Evolutionary conservation across 2,329 filamentous ascomycete species (phyloP).

Genomic region (Diplodia mutila): DNA sequence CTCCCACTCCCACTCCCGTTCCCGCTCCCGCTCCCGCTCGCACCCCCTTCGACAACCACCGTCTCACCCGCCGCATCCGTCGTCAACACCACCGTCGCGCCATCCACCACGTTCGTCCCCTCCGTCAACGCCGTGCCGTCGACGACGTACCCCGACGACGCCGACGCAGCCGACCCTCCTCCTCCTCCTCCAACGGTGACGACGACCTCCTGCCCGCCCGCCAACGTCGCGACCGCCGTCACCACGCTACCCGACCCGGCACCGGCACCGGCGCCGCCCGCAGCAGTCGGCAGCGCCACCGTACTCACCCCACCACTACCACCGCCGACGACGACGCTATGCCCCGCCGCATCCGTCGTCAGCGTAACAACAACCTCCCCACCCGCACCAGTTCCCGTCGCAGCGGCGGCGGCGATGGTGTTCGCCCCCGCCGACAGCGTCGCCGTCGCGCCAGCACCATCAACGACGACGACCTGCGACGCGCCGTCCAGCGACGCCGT

Average conservation of each 20-base stretch:
- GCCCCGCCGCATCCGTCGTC: background rate
- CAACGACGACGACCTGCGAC: background rate
- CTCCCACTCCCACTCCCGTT: background rate
- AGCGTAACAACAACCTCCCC: background rate
- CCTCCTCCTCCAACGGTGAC: background rate
- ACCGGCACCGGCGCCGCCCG: too few relatives aligned
- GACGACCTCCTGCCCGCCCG: background rate
- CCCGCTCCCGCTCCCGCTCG: background rate
- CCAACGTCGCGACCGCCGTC: background rate
- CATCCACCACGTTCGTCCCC: background rate
- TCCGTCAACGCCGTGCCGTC: background rate
- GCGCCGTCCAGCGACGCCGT: background rate
- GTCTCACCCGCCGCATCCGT: background rate
- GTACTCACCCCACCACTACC: too few relatives aligned
- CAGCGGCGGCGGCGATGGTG: background rate
- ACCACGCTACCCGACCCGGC: too few relatives aligned
- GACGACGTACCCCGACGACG: background rate
- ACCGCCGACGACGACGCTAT: background rate
- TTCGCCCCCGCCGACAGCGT: background rate
- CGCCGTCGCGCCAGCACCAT: background rate
- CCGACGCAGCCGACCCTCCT: background rate
- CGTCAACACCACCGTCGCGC: conserved; percentile 1
- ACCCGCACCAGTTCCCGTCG: too few relatives aligned
- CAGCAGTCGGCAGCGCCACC: background rate
- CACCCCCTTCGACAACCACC: background rate